phyloP scores from a whole-genome alignment of 345 rosid genomes.

The Trapa bicornis region DNA sequence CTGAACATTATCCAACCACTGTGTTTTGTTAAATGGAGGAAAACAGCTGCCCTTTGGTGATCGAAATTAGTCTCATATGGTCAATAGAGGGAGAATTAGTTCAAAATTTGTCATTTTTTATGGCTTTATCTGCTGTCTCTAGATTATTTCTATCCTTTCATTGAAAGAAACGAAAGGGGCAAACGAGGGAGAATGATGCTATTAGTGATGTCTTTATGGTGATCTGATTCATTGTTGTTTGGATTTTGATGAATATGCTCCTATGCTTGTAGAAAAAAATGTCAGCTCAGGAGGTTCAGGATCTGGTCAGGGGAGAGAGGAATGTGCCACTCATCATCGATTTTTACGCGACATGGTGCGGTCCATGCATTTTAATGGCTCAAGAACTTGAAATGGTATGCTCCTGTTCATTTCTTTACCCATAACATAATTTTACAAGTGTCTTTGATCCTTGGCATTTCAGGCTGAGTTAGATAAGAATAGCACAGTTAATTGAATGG shows the following conservation, averaged over 20 bases:
- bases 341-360: constrained; percentile 96
- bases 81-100: not conserved
- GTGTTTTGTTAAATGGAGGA: not conserved
- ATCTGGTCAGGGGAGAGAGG: constrained; percentile 70
- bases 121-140: not conserved
- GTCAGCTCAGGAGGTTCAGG: constrained; percentile 72
- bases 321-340: constrained; percentile 66
- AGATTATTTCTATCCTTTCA: not conserved
- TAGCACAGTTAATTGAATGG: not conserved
- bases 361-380: constrained; percentile 90
- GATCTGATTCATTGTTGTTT: not conserved
- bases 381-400: constrained; percentile 88
- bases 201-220: not conserved
- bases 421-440: not conserved
- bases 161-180: not conserved
- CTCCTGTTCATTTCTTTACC: not conserved
- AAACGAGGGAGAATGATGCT: not conserved
- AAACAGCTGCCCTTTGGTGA: not conserved
- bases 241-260: constrained; percentile 1
- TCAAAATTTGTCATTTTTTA: not conserved
- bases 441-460: not conserved
- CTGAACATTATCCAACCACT: not conserved
- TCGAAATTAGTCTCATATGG: not conserved
- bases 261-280: constrained; percentile 41
- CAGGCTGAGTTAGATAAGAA: not conserved